Evolutionary conservation across 2,329 filamentous ascomycete genomes (phyloP), one percentile per base, ranked within the genome.

Genomic region (Didymella exigua): DNA sequence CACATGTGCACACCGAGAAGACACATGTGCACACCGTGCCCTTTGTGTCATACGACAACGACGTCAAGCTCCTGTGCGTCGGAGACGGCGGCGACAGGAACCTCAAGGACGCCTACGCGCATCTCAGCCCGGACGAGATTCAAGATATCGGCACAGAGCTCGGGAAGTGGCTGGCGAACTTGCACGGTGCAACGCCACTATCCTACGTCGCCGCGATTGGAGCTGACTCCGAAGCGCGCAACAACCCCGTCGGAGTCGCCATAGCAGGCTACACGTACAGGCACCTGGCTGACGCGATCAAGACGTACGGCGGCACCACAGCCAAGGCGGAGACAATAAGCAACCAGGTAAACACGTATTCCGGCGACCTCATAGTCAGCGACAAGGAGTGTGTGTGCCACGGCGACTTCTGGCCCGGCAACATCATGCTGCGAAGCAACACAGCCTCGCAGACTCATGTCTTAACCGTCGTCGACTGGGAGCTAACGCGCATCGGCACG

Each of bases 361-460:
- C 67, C 18, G 74, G 72, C 2, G 54, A 56, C 7, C 36, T 60
- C 5, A 58, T 76, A 3, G 47, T 41, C 6, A 60, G 40, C 2
- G 74, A 76, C 11, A 58, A 72, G 31, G 73, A 69, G 34, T 71
- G 67, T 31, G 40, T 76, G 0, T 76, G 73, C 30, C 73, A 76
- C 41, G 75, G 75, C 19, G 73, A 76, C 43, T 76, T 76, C 49
- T 76, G 74, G 74, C 70, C 74, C 1, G 73, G 72, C 0, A 76
- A 77, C 26, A 61, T 76, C 1, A 57, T 76, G 7, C 61, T 76
- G 5, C 58, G 52, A 14, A 41, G 52, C 8, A 36, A 18, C 13
- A 5, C 4, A 1, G 0, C 31, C 5, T 19, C 31, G 2, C 31
- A 43, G 9, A 4, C 56, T 0, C 24, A 49, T 3, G 46, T 58